phyloP scores from a whole-genome alignment of 1,284 basidiomycete species.

The Porogramme epimiltina region DNA sequence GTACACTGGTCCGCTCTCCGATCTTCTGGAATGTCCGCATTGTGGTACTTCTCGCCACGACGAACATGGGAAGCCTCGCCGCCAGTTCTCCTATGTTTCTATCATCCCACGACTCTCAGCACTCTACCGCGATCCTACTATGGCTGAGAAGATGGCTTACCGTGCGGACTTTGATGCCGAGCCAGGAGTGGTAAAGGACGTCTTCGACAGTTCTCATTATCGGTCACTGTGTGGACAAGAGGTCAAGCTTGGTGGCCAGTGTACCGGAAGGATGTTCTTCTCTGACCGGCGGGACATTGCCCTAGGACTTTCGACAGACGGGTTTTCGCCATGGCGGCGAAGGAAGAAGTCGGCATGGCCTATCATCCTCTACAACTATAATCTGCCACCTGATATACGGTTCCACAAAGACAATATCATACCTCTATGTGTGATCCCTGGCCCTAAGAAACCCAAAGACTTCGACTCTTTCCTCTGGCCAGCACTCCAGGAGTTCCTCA shows the following conservation, averaged over 20 bases:
- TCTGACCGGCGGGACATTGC: slow-evolving; percentile 31
- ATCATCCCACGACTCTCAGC: slow-evolving; percentile 19
- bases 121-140: slow-evolving; percentile 6
- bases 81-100: slow-evolving; percentile 20
- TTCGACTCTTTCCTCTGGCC: slow-evolving; percentile 44
- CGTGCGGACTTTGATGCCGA: slow-evolving; percentile 22
- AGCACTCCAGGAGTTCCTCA: slow-evolving; percentile 36
- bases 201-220: slow-evolving; percentile 22
- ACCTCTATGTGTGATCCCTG: slow-evolving; percentile 40
- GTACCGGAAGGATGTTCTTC: slow-evolving; percentile 23
- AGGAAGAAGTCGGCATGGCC: slow-evolving; percentile 41
- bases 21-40: slow-evolving; percentile 25
- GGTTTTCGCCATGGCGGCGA: slow-evolving; percentile 38
- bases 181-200: slow-evolving; percentile 16
- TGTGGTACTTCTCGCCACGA: slow-evolving; percentile 16
- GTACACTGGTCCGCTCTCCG: slow-evolving; percentile 29
- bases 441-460: slow-evolving; percentile 42
- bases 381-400: slow-evolving; percentile 36
- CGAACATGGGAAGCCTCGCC: slow-evolving; percentile 4
- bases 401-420: slow-evolving; percentile 35
- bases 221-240: slow-evolving; percentile 1
- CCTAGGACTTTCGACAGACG: slow-evolving; percentile 33
- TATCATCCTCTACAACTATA: slow-evolving; percentile 41
- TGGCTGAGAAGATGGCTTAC: slow-evolving; percentile 16
- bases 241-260: slow-evolving; percentile 12